Evolutionary conservation across 2,329 filamentous ascomycete genomes (phyloP).

Genomic region (Fusarium sp.): DNA sequence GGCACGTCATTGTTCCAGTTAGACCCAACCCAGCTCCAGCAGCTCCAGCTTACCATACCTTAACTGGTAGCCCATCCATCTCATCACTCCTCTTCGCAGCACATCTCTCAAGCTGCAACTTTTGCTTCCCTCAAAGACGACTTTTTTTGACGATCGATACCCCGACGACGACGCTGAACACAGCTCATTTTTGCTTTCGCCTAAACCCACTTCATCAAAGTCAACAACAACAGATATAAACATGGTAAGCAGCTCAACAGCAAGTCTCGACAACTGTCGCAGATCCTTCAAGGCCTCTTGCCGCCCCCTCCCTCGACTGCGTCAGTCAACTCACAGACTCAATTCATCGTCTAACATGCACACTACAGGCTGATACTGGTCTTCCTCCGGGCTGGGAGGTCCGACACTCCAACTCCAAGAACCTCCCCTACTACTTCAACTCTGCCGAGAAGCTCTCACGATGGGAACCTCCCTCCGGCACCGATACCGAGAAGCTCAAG

Average conservation of each 20-base stretch:
- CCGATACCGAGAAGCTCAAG: constrained; percentile 93
- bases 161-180: neutral
- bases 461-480: constrained; percentile 91
- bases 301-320: neutral
- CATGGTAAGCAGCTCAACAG: constrained; percentile 27
- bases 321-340: neutral
- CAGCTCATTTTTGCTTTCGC: neutral
- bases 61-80: constrained; percentile 11
- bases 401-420: constrained; percentile 97
- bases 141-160: neutral
- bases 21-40: constrained; percentile 7
- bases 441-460: constrained; percentile 83
- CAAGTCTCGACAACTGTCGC: neutral
- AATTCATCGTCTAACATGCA: constrained; percentile 6
- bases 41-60: constrained; percentile 29
- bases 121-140: constrained; percentile 10
- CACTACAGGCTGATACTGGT: constrained; percentile 73
- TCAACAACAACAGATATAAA: constrained; percentile 11
- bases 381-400: constrained; percentile 93
- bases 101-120: constrained; percentile 15
- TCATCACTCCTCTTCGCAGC: constrained; percentile 12
- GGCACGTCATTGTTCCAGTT: constrained; percentile 39
- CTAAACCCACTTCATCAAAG: neutral
- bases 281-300: neutral
- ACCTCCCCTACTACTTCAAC: constrained; percentile 99